Percentiles rank a stretch among this genome's conserved stretches.
These are phyloP conservation scores for Melocanna baccifera DNA, from an alignment of 176 grass and related monocot species.

Conservation along the genomic window DNA sequence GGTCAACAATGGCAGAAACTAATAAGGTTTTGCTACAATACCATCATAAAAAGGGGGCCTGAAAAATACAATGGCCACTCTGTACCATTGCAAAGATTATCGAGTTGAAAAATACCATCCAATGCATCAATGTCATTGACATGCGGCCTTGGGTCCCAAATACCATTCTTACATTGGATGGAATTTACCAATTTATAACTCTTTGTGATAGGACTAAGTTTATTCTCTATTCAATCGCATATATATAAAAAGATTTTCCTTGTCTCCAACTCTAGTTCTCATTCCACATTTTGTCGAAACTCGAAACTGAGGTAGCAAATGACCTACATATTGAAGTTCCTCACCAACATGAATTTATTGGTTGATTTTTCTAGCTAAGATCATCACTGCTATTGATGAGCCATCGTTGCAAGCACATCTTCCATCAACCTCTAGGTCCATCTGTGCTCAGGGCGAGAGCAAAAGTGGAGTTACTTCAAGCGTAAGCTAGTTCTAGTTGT, in stretches of 20 bases:
- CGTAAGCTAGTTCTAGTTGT: neutral
- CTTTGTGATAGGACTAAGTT: neutral
- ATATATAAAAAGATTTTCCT: neutral
- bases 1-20: neutral
- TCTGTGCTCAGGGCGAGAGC: neutral
- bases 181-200: neutral
- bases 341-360: neutral
- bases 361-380: neutral
- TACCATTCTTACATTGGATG: neutral
- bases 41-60: neutral
- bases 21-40: neutral
- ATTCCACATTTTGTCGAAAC: neutral
- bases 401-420: neutral
- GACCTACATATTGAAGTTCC: neutral
- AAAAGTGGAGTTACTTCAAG: neutral
- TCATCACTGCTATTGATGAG: neutral
- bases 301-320: neutral
- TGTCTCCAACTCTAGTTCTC: neutral
- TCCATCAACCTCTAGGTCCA: neutral
- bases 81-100: neutral
- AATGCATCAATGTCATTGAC: neutral
- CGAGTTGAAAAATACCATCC: neutral
- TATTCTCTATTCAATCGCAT: neutral
- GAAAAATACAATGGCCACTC: neutral
- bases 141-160: neutral